These are phyloP conservation scores for Pulveroboletus sp. DNA, from an alignment of 768 basidiomycete genomes.

Conservation along the genomic window DNA sequence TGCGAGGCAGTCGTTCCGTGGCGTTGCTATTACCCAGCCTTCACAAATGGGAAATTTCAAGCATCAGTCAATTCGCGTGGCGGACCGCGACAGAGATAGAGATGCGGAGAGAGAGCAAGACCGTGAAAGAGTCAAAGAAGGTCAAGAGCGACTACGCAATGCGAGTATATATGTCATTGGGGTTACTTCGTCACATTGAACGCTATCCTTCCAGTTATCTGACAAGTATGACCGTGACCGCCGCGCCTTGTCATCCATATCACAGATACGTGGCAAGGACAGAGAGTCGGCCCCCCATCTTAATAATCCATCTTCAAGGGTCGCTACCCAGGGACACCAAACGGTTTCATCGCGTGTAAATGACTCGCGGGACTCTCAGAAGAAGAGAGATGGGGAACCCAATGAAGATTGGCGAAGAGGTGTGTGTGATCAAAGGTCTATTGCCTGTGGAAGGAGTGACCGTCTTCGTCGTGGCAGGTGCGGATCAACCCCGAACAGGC, in stretches of 20 bases:
- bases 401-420: conserved; percentile 87
- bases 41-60: conserved; percentile 94
- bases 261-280: conserved; percentile 56
- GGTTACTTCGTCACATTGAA: conserved; percentile 1
- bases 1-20: conserved; percentile 64
- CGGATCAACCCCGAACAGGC: conserved; percentile 45
- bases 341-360: conserved; percentile 44
- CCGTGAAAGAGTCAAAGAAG: conserved; percentile 67
- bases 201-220: conserved; percentile 52
- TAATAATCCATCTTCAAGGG: conserved; percentile 37
- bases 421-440: conserved; percentile 30
- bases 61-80: conserved; percentile 73
- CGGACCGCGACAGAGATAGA: conserved; percentile 51
- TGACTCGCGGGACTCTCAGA: conserved; percentile 55
- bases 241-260: conserved; percentile 47
- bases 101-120: conserved; percentile 47
- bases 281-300: conserved; percentile 64
- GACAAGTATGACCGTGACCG: conserved; percentile 83
- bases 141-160: conserved; percentile 73
- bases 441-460: not conserved
- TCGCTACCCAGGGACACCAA: conserved; percentile 32
- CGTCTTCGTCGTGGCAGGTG: conserved; percentile 29
- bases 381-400: conserved; percentile 67
- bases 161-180: conserved; percentile 32
- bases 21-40: conserved; percentile 61